These are phyloP conservation scores for Coemansia sp. DNA, from an alignment of 192 early-diverging fungal species.

Conservation along the genomic window DNA sequence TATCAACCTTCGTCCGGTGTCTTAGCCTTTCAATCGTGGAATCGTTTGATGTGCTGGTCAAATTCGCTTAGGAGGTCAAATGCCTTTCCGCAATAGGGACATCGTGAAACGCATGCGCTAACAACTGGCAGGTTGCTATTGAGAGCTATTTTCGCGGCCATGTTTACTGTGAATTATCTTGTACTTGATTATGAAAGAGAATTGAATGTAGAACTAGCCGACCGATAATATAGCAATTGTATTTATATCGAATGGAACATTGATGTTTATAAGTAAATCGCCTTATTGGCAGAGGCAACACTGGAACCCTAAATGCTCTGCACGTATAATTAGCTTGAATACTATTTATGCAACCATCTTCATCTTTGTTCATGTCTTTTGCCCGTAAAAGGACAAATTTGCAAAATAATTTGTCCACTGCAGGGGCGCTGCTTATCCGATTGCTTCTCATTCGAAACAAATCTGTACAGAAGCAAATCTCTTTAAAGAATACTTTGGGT, in stretches of 20 bases:
- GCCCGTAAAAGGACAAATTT: not conserved
- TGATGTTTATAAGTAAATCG: no score
- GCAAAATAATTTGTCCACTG: not conserved
- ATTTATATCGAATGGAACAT: no score
- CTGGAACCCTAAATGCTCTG: not conserved
- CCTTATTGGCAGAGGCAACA: no score
- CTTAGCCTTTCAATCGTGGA: not conserved
- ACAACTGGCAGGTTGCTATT: not conserved
- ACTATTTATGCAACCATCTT: not conserved
- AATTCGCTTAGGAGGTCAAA: conserved; percentile 6
- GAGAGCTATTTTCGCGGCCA: not conserved
- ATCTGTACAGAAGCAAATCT: not conserved
- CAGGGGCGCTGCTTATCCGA: not conserved
- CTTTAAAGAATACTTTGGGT: not conserved
- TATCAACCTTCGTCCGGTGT: no score
- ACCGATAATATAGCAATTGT: no score
- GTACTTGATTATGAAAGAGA: not conserved
- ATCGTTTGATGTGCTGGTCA: not conserved
- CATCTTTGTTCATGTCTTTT: not conserved
- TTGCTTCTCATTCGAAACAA: not conserved
- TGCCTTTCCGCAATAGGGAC: conserved; percentile 9
- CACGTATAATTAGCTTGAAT: not conserved
- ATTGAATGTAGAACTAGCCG: no score
- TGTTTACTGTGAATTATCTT: not conserved
- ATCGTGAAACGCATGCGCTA: not conserved